Evolutionary conservation across 352 stramenopile genomes (phyloP).

Genomic region (Globisporangium takayamanum): DNA sequence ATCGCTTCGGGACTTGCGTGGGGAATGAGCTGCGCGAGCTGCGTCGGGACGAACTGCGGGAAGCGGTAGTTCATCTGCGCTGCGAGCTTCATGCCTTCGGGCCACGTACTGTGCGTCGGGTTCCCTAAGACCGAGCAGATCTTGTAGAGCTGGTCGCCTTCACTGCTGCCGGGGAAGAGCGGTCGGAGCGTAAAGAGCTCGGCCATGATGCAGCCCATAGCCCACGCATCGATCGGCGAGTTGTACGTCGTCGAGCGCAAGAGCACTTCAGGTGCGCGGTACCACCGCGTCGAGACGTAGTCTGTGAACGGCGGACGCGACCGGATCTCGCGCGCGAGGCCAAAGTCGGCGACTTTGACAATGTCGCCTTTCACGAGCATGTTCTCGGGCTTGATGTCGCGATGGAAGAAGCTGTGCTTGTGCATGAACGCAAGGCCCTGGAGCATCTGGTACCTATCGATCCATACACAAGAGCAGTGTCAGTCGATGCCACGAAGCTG

Average conservation of each 20-base stretch:
- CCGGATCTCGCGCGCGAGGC: conserved; percentile 92
- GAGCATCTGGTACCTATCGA: conserved; percentile 91
- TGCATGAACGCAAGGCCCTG: conserved; percentile 97
- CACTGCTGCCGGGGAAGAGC: conserved; percentile 95
- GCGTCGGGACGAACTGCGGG: conserved; percentile 90
- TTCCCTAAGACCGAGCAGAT: conserved; percentile 94
- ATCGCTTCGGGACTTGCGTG: conserved; percentile 87
- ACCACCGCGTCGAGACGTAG: conserved; percentile 98
- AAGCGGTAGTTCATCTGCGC: conserved; percentile 95
- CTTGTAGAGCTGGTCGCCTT: conserved; percentile 98
- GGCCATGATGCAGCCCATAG: conserved; percentile 96
- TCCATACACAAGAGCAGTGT: neutral
- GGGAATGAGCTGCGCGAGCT: conserved; percentile 86
- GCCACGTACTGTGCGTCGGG: conserved; percentile 88
- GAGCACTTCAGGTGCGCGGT: conserved; percentile 96
- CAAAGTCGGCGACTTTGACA: conserved; percentile 98
- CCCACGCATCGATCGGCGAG: conserved; percentile 96
- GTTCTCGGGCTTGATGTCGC: conserved; percentile 98
- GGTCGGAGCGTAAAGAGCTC: conserved; percentile 95
- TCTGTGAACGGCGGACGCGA: conserved; percentile 93
- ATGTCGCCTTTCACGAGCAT: conserved; percentile 94
- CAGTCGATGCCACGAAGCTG: neutral
- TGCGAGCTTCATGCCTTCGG: conserved; percentile 93
- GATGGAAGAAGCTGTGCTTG: conserved; percentile 97
- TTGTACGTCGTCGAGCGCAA: conserved; percentile 94